Conservation (phyloP, 2,329 filamentous ascomycete species). For the Verticillium dahliae region DNA sequence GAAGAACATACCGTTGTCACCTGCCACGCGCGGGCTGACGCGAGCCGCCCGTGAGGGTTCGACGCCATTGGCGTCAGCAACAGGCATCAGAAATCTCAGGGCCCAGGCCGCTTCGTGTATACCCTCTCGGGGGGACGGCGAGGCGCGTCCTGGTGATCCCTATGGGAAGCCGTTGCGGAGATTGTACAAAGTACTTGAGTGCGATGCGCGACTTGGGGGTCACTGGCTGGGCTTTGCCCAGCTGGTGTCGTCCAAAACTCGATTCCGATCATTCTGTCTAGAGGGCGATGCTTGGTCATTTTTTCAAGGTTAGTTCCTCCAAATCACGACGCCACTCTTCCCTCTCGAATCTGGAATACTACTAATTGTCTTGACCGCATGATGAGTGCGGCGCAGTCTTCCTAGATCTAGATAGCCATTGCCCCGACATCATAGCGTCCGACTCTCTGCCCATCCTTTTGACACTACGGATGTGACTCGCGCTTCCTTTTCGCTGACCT, state of each 20-base stretch:
- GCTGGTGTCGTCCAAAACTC: conserved; percentile 54
- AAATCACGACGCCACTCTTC: too few species aligned
- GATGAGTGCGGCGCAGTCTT: too few species aligned
- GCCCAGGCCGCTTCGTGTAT: conserved; percentile 25
- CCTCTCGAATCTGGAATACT: conserved; percentile 4
- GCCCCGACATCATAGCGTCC: too few species aligned
- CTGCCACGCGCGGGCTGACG: conserved; percentile 27
- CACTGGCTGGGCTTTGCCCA: conserved; percentile 26
- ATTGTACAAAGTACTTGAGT: conserved; percentile 88
- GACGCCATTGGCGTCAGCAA: conserved; percentile 79
- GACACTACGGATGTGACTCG: too few species aligned
- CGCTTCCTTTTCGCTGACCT: too few species aligned
- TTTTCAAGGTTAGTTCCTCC: conserved; percentile 10
- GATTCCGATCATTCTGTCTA: conserved; percentile 85
- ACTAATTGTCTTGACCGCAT: conserved; percentile 4
- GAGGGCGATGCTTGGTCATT: conserved; percentile 57
- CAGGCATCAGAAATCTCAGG: conserved; percentile 89
- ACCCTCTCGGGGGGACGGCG: conserved; percentile 22
- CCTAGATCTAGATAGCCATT: too few species aligned
- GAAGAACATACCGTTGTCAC: conserved; percentile 28
- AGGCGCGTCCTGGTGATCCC: conserved; percentile 37
- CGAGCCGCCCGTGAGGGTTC: conserved; percentile 79
- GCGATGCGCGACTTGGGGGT: conserved; percentile 82
- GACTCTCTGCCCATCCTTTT: too few species aligned
- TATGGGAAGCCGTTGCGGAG: conserved; percentile 94